These are phyloP conservation scores for Colletotrichum scovillei DNA, from an alignment of 2,329 filamentous ascomycete genomes.

Conservation along the genomic window DNA sequence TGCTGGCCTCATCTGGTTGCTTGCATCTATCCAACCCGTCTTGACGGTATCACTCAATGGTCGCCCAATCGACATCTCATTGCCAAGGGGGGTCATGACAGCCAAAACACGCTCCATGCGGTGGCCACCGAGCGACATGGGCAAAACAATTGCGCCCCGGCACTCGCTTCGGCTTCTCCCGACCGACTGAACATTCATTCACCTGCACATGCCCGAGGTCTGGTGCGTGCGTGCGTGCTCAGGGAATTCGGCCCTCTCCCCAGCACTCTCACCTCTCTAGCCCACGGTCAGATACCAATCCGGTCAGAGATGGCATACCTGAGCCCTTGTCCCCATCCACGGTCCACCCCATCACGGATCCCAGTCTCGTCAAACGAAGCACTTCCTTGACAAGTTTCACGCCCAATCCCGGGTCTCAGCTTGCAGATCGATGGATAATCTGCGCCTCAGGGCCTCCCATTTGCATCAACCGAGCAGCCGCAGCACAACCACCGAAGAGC, in stretches of 20 bases:
- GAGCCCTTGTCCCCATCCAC: conserved; percentile 34
- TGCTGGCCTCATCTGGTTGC: conserved; percentile 12
- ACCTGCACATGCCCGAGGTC: conserved; percentile 32
- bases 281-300: conserved; percentile 44
- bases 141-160: conserved; percentile 6
- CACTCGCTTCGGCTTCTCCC: conserved; percentile 35
- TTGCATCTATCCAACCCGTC: conserved; percentile 21
- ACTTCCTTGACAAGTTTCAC: conserved; percentile 51
- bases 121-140: conserved; percentile 12
- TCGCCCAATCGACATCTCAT: neutral
- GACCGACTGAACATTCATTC: conserved; percentile 31
- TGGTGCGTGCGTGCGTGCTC: conserved; percentile 1
- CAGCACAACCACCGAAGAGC: neutral
- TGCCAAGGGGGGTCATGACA: neutral
- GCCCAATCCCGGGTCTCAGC: conserved; percentile 53
- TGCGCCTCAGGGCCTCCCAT: conserved; percentile 42
- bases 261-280: neutral
- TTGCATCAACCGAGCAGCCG: conserved; percentile 23
- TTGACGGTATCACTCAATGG: conserved; percentile 21
- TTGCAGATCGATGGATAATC: conserved; percentile 49
- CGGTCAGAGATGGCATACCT: conserved; percentile 44
- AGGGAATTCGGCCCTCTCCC: conserved; percentile 15
- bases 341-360: conserved; percentile 35
- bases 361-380: conserved; percentile 37
- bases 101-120: conserved; percentile 6